phyloP scores from a whole-genome alignment of 108 stramenopile species.

The Nannochloropsis granulata region DNA sequence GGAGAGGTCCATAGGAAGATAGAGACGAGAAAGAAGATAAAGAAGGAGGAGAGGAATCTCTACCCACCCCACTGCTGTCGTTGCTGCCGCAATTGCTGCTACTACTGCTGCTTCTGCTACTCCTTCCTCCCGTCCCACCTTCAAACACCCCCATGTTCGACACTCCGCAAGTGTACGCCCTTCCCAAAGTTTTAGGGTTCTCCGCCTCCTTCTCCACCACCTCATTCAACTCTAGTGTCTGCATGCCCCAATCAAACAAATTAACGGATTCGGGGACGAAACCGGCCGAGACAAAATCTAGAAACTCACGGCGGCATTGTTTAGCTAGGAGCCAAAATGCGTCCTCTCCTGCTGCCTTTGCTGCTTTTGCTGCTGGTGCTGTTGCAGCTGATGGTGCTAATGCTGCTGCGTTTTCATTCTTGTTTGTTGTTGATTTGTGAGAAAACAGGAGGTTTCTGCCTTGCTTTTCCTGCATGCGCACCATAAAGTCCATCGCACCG shows the following conservation, averaged over 20 bases:
- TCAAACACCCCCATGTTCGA: constrained; percentile 20
- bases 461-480: neutral
- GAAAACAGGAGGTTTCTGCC: neutral
- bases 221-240: constrained; percentile 2
- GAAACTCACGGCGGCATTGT: neutral
- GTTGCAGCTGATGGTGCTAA: neutral
- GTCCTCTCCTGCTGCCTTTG: neutral
- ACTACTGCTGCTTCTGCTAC: neutral
- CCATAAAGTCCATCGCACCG: constrained; percentile 24
- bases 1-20: neutral
- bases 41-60: neutral
- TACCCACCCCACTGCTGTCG: neutral
- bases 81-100: neutral
- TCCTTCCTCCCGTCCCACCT: neutral
- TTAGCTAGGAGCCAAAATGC: neutral
- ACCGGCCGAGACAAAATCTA: neutral
- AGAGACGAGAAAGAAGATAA: neutral
- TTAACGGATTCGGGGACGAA: constrained; percentile 7
- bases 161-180: constrained; percentile 25
- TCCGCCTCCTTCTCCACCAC: constrained; percentile 12
- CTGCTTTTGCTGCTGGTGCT: neutral
- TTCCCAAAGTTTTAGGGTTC: constrained; percentile 11
- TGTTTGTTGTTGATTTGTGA: neutral
- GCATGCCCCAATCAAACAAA: constrained; percentile 30
- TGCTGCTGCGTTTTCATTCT: neutral